Conservation (phyloP, 1,284 basidiomycete species). For the Ustilago curta region DNA sequence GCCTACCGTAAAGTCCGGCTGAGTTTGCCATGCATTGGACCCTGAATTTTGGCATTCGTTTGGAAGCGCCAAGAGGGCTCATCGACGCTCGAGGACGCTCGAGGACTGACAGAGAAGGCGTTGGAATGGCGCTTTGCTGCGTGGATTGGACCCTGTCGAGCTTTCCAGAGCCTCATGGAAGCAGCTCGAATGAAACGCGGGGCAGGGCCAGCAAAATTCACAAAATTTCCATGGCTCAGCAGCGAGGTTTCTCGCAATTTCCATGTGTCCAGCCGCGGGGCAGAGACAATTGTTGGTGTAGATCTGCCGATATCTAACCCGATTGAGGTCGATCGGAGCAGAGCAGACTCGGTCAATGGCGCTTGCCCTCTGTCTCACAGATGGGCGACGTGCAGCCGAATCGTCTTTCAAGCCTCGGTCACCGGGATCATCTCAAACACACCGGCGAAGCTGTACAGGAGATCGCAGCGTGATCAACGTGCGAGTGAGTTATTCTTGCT, state of each 20-base stretch:
- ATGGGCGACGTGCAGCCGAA: too few species aligned
- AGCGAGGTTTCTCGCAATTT: constrained; percentile 27
- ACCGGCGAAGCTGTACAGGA: too few species aligned
- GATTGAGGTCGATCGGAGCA: background rate
- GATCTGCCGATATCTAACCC: too few species aligned
- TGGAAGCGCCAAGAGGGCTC: constrained; percentile 9
- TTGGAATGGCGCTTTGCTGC: constrained; percentile 12
- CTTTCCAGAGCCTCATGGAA: constrained; percentile 18
- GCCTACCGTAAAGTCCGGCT: constrained; percentile 31
- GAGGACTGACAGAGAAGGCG: constrained; percentile 26
- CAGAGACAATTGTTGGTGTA: too few species aligned
- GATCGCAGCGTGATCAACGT: too few species aligned
- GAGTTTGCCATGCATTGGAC: constrained; percentile 31
- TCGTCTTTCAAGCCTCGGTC: too few species aligned
- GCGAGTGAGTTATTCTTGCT: too few species aligned
- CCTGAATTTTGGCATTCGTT: constrained; percentile 21
- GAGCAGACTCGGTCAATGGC: too few species aligned
- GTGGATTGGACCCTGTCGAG: constrained; percentile 12
- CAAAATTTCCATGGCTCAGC: background rate
- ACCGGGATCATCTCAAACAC: too few species aligned
- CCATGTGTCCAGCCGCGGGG: constrained; percentile 5
- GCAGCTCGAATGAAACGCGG: constrained; percentile 10
- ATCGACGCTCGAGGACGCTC: constrained; percentile 17
- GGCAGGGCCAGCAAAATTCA: background rate
- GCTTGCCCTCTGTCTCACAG: too few species aligned